Conservation (phyloP, 2,329 filamentous ascomycete species). For the Microdochium nivale region DNA sequence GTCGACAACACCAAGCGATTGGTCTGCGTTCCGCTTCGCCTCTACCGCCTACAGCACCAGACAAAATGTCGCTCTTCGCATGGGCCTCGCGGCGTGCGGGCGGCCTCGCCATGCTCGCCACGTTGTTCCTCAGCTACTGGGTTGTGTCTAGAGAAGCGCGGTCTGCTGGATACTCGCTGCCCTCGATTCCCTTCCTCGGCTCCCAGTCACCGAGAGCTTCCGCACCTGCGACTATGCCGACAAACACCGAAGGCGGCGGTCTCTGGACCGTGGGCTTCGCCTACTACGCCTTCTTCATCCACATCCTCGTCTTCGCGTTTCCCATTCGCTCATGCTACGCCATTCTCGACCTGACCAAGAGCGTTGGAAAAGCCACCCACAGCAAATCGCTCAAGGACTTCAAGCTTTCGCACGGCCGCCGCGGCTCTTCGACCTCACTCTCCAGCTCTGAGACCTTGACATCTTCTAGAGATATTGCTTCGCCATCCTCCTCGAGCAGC, state of each 20-base stretch:
- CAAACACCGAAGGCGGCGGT: slow-evolving; percentile 30
- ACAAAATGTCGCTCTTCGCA: slow-evolving; percentile 40
- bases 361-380: slow-evolving; percentile 35
- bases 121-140: slow-evolving; percentile 43
- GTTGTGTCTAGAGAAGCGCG: slow-evolving; percentile 43
- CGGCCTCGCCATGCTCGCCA: slow-evolving; percentile 43
- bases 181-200: slow-evolving; percentile 38
- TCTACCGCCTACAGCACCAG: slow-evolving; percentile 2
- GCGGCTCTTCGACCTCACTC: slow-evolving; percentile 44
- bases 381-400: slow-evolving; percentile 37
- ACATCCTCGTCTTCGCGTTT: slow-evolving; percentile 55
- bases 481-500: slow-evolving; percentile 33
- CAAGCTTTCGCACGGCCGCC: slow-evolving; percentile 37
- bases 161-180: slow-evolving; percentile 28
- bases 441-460: slow-evolving; percentile 48
- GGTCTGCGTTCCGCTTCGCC: background rate
- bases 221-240: slow-evolving; percentile 20
- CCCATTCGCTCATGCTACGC: slow-evolving; percentile 54
- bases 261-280: slow-evolving; percentile 47
- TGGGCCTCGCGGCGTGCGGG: slow-evolving; percentile 47
- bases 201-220: slow-evolving; percentile 46
- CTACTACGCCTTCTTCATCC: slow-evolving; percentile 57
- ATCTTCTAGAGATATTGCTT: slow-evolving; percentile 29
- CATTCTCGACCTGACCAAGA: slow-evolving; percentile 46
- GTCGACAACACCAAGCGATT: background rate